These are phyloP conservation scores for Areca catechu DNA, from an alignment of 176 grass and related monocot genomes.

Conservation along the genomic window DNA sequence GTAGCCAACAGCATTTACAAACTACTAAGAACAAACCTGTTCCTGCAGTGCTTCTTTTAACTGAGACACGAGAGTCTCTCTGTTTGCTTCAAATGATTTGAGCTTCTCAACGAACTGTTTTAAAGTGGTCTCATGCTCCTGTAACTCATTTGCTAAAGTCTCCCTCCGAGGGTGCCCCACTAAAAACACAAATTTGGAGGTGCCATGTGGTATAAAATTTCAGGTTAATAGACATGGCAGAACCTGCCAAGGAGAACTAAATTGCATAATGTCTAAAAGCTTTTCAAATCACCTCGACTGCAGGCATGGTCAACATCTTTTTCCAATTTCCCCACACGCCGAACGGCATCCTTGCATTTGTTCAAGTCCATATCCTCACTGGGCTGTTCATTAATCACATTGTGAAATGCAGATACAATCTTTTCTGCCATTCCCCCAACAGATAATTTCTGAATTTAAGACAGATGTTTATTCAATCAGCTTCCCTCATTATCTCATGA, in stretches of 20 bases:
- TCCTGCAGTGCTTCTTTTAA: constrained; percentile 78
- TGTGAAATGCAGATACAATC: constrained; percentile 75
- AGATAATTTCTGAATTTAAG: constrained; percentile 63
- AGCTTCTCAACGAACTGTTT: constrained; percentile 77
- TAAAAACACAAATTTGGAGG: constrained; percentile 41
- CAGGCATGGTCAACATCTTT: constrained; percentile 64
- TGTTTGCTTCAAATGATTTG: constrained; percentile 67
- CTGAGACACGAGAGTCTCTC: constrained; percentile 56
- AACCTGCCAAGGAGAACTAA: not conserved
- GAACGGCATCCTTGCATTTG: constrained; percentile 65
- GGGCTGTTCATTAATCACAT: constrained; percentile 46
- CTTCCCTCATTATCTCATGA: not conserved
- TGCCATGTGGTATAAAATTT: constrained; percentile 7
- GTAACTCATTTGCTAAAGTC: constrained; percentile 52
- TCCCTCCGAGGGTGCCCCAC: constrained; percentile 55
- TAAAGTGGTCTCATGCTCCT: constrained; percentile 54
- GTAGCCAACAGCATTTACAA: not conserved
- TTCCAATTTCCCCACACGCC: constrained; percentile 58
- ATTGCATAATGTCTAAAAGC: not conserved
- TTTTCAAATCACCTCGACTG: constrained; percentile 47
- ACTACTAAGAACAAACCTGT: constrained; percentile 47
- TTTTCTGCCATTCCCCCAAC: constrained; percentile 78
- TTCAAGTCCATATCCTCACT: constrained; percentile 59
- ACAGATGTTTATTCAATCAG: constrained; percentile 3
- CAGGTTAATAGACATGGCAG: not conserved